Percentiles rank a stretch among this genome's conserved stretches.
Evolutionary conservation across 2,329 filamentous ascomycete species (phyloP).

Genomic region (Trichoderma citrinoviride): DNA sequence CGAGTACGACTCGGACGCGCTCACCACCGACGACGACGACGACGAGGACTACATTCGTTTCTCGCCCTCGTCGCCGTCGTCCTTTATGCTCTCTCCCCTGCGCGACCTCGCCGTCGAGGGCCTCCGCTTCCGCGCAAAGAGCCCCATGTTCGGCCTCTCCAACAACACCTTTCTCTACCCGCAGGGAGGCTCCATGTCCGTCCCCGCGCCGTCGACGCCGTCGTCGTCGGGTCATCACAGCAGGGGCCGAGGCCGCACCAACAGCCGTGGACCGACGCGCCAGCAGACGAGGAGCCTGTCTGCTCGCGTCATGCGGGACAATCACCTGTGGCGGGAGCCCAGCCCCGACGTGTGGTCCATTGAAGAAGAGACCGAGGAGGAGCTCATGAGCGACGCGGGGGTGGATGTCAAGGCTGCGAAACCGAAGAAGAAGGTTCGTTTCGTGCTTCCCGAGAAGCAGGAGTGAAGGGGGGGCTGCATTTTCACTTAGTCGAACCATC

Average conservation of each 20-base stretch:
- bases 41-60: conserved; percentile 53
- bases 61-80: conserved; percentile 37
- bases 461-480: conserved; percentile 18
- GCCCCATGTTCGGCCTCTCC: conserved; percentile 33
- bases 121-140: conserved; percentile 32
- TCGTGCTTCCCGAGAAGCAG: conserved; percentile 49
- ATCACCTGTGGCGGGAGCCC: conserved; percentile 53
- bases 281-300: conserved; percentile 32
- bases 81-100: conserved; percentile 42
- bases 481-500: background rate
- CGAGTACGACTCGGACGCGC: conserved; percentile 42
- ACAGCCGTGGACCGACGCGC: conserved; percentile 32
- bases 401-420: conserved; percentile 43
- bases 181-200: conserved; percentile 8
- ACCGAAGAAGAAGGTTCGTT: conserved; percentile 56
- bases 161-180: conserved; percentile 33
- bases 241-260: conserved; percentile 29
- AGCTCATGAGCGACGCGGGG: conserved; percentile 39
- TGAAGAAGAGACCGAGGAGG: conserved; percentile 57
- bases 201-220: conserved; percentile 5
- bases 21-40: conserved; percentile 46
- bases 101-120: conserved; percentile 43
- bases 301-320: conserved; percentile 39
- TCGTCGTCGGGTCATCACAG: background rate
- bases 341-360: conserved; percentile 61